Evolutionary conservation across 2,329 filamentous ascomycete genomes (phyloP).

Genomic region (Chrysoporthe austroafricana): DNA sequence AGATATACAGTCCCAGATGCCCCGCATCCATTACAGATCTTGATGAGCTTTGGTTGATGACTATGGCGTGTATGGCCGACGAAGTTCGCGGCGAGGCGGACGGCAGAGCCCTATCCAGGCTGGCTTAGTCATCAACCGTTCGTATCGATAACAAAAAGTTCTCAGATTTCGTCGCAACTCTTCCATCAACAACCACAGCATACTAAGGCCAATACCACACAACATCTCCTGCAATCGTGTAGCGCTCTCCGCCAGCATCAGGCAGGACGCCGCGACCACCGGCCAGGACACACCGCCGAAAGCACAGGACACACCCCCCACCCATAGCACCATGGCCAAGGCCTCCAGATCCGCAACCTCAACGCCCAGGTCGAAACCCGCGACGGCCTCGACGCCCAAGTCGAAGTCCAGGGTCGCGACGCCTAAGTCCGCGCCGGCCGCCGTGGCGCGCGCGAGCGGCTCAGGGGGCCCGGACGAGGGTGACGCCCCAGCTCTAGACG

Average conservation of each 20-base stretch:
- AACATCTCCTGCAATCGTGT: background rate
- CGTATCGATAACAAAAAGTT: slow-evolving; percentile 18
- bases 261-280: too few species aligned
- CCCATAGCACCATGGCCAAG: slow-evolving; percentile 21
- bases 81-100: too few species aligned
- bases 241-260: background rate
- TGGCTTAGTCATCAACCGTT: background rate
- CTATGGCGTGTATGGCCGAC: too few species aligned
- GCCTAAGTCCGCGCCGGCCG: slow-evolving; percentile 7
- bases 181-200: background rate
- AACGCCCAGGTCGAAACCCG: slow-evolving; percentile 16
- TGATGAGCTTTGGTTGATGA: too few species aligned
- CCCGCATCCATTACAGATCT: too few species aligned
- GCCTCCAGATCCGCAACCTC: slow-evolving; percentile 18
- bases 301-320: background rate
- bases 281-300: too few species aligned
- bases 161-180: background rate
- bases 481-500: slow-evolving; percentile 1
- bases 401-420: slow-evolving; percentile 10
- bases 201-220: slow-evolving; percentile 11
- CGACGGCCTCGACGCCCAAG: background rate
- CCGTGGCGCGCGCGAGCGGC: background rate
- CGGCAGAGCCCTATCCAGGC: background rate
- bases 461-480: background rate
- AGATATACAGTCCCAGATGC: too few species aligned